Evolutionary conservation across 208 protist genomes (phyloP).

Genomic region (Angomonas desouzai): DNA sequence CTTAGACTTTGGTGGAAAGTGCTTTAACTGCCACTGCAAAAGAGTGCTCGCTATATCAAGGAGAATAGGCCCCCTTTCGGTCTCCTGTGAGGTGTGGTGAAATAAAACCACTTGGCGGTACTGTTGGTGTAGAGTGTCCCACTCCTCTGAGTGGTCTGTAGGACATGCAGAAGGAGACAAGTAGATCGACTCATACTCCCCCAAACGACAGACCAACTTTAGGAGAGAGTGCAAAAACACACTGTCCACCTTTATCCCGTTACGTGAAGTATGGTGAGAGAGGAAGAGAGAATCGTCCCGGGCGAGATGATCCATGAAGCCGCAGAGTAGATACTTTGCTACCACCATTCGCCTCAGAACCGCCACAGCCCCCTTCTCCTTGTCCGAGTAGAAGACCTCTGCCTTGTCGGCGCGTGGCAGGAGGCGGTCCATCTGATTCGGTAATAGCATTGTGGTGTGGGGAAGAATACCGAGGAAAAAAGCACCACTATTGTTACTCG

Average conservation of each 20-base stretch:
- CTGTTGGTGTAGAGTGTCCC: neutral
- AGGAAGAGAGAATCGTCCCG: neutral
- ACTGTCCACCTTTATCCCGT: neutral
- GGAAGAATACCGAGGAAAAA: neutral
- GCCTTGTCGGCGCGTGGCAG: too few species aligned
- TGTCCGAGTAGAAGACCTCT: neutral
- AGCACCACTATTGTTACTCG: neutral
- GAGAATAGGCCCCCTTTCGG: neutral
- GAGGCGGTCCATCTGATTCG: neutral
- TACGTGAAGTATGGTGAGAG: neutral
- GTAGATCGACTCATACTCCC: neutral
- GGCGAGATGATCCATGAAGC: neutral
- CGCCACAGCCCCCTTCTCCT: neutral
- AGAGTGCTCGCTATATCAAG: neutral
- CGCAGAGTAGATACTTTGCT: neutral
- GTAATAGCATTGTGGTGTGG: neutral
- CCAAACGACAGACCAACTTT: neutral
- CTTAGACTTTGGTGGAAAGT: neutral
- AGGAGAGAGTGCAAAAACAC: neutral
- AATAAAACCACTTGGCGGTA: neutral
- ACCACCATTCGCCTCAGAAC: neutral
- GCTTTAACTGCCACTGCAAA: neutral
- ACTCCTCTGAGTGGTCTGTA: neutral
- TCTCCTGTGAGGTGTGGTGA: neutral
- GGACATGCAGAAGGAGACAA: neutral